Conservation (phyloP, 768 basidiomycete genomes). For the Boletus huronensis region DNA sequence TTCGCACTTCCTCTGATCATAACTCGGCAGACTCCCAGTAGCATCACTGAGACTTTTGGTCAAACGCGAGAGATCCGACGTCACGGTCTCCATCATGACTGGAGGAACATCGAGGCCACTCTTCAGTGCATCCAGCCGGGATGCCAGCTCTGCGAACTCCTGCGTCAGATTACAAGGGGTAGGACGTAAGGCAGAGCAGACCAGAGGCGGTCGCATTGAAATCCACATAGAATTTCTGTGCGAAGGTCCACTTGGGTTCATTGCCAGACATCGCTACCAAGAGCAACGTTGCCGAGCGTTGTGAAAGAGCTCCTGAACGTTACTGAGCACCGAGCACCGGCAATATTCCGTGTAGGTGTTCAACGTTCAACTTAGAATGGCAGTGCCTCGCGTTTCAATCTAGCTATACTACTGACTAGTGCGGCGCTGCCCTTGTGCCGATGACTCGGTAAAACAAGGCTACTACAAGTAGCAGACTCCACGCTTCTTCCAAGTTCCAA, state of each 20-base stretch:
- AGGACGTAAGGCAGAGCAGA: conserved; percentile 5
- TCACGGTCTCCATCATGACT: conserved; percentile 42
- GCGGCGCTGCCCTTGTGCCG: not conserved
- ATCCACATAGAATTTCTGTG: conserved; percentile 27
- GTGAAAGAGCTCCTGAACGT: not conserved
- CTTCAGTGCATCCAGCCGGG: conserved; percentile 43
- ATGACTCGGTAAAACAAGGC: not conserved
- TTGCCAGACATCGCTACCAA: conserved; percentile 13
- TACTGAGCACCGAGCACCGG: not conserved
- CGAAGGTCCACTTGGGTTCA: conserved; percentile 28
- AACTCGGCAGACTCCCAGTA: conserved; percentile 59
- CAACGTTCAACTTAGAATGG: not conserved
- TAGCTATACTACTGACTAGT: not conserved
- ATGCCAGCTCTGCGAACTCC: conserved; percentile 42
- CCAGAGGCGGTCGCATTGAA: conserved; percentile 27
- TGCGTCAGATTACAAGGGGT: conserved; percentile 14
- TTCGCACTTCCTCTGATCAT: conserved; percentile 73
- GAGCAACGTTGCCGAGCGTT: not conserved
- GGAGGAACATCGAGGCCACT: conserved; percentile 23
- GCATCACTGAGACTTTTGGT: conserved; percentile 63
- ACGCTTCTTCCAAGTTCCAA: not conserved
- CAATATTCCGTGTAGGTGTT: not conserved
- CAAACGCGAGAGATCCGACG: conserved; percentile 52
- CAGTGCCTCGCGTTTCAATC: not conserved
- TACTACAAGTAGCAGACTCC: not conserved